A percentile compares a stretch with the other conserved stretches of the same genome.
Conservation (phyloP, 805 yeast species). For the Yamadazyma kitorensis region DNA sequence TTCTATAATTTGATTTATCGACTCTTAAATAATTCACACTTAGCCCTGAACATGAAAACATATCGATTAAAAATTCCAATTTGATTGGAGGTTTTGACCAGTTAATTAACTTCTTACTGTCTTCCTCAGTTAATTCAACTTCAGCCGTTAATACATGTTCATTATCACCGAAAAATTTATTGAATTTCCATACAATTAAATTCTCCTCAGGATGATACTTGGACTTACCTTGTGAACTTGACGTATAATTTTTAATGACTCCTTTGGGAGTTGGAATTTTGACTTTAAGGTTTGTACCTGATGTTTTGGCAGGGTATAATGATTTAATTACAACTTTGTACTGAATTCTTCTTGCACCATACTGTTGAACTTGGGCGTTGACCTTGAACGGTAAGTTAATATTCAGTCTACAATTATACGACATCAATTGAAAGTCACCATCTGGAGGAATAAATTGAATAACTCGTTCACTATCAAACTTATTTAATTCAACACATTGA, state of each 20-base stretch:
- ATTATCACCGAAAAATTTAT: constrained; percentile 63
- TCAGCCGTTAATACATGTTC: constrained; percentile 61
- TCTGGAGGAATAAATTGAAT: constrained; percentile 85
- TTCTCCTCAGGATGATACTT: constrained; percentile 66
- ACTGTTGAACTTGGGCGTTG: constrained; percentile 48
- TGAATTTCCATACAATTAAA: constrained; percentile 65
- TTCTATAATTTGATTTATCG: constrained; percentile 57
- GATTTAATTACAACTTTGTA: constrained; percentile 64
- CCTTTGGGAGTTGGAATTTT: constrained; percentile 65
- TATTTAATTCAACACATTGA: constrained; percentile 74
- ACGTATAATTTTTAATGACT: constrained; percentile 23
- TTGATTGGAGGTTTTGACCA: constrained; percentile 80
- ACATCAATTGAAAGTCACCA: constrained; percentile 81
- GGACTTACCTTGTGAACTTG: constrained; percentile 61
- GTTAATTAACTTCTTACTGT: constrained; percentile 13
- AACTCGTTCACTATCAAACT: constrained; percentile 59
- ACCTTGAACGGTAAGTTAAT: constrained; percentile 70
- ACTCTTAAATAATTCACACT: constrained; percentile 71
- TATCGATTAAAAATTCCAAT: constrained; percentile 62
- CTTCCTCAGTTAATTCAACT: constrained; percentile 32
- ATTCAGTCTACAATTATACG: constrained; percentile 49
- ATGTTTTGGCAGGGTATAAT: constrained; percentile 52
- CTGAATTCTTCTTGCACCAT: constrained; percentile 46
- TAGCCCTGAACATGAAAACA: constrained; percentile 76
- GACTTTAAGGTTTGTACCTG: constrained; percentile 62